phyloP scores from a whole-genome alignment of 371 early-diverging fungal species.

The Mortierella sp. region DNA sequence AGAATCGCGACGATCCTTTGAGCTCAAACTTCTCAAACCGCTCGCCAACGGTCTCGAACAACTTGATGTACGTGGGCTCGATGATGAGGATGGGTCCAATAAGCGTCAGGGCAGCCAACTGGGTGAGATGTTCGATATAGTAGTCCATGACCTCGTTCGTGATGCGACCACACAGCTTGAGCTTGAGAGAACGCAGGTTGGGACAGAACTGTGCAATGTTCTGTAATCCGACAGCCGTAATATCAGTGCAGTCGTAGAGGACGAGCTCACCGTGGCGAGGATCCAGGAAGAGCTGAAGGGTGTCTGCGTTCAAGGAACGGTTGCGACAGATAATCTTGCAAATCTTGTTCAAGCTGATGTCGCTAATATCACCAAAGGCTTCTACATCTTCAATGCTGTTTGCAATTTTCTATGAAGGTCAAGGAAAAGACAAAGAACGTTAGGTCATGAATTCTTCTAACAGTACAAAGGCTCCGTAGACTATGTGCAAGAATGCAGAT shows the following conservation, averaged over 20 bases:
- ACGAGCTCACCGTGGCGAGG: slow-evolving; percentile 66
- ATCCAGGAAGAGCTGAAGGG: slow-evolving; percentile 80
- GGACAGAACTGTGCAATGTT: slow-evolving; percentile 79
- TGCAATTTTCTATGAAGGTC: slow-evolving; percentile 67
- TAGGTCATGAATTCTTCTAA: not conserved
- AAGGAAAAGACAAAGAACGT: not conserved
- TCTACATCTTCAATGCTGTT: slow-evolving; percentile 84
- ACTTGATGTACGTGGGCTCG: slow-evolving; percentile 68
- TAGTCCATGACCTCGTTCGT: slow-evolving; percentile 64
- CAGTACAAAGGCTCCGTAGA: not conserved
- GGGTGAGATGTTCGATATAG: slow-evolving; percentile 63
- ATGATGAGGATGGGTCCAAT: slow-evolving; percentile 83
- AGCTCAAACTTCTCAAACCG: slow-evolving; percentile 72
- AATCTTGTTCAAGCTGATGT: slow-evolving; percentile 76
- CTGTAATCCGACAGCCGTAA: slow-evolving; percentile 67
- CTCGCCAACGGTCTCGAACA: slow-evolving; percentile 68
- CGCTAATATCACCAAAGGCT: slow-evolving; percentile 84
- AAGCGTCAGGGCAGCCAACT: slow-evolving; percentile 71
- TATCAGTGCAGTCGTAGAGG: slow-evolving; percentile 87
- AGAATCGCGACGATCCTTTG: slow-evolving; percentile 74
- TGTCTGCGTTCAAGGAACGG: slow-evolving; percentile 75
- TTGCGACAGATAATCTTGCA: slow-evolving; percentile 85
- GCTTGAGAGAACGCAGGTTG: slow-evolving; percentile 66
- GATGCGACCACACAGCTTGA: slow-evolving; percentile 87
- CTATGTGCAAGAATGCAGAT: not conserved